Conservation (phyloP, 1,284 basidiomycete species). For the Moesziomyces sp. region DNA sequence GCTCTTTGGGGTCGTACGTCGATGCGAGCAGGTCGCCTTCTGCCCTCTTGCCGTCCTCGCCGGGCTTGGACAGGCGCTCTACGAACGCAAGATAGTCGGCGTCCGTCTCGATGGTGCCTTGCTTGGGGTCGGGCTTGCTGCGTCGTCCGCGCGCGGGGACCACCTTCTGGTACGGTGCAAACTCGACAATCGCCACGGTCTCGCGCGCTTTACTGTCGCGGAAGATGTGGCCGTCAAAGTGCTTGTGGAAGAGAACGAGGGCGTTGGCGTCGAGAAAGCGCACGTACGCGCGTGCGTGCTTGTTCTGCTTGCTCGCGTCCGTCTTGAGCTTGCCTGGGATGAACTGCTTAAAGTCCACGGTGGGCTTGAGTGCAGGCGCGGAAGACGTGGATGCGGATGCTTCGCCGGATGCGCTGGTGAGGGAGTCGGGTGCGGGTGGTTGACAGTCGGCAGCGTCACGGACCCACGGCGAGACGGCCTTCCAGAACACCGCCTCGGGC, state of each 20-base stretch:
- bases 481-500: slow-evolving; percentile 92
- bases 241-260: slow-evolving; percentile 80
- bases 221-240: slow-evolving; percentile 91
- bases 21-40: slow-evolving; percentile 51
- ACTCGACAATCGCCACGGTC: slow-evolving; percentile 88
- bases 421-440: slow-evolving; percentile 52
- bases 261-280: slow-evolving; percentile 81
- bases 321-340: slow-evolving; percentile 56
- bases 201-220: slow-evolving; percentile 90
- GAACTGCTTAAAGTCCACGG: slow-evolving; percentile 53
- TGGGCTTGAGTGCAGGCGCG: slow-evolving; percentile 7
- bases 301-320: slow-evolving; percentile 46
- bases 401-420: too few relatives aligned
- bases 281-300: slow-evolving; percentile 85
- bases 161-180: slow-evolving; percentile 88
- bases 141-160: slow-evolving; percentile 59
- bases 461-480: slow-evolving; percentile 85
- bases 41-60: slow-evolving; percentile 27
- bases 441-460: slow-evolving; percentile 72
- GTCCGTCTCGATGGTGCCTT: slow-evolving; percentile 79
- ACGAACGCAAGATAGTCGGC: slow-evolving; percentile 44
- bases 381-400: background rate
- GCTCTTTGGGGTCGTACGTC: slow-evolving; percentile 17
- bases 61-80: slow-evolving; percentile 28
- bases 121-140: slow-evolving; percentile 78